These are phyloP conservation scores for Gastrolobium villosum DNA, from an alignment of 306 rosid genomes.

Conservation along the genomic window DNA sequence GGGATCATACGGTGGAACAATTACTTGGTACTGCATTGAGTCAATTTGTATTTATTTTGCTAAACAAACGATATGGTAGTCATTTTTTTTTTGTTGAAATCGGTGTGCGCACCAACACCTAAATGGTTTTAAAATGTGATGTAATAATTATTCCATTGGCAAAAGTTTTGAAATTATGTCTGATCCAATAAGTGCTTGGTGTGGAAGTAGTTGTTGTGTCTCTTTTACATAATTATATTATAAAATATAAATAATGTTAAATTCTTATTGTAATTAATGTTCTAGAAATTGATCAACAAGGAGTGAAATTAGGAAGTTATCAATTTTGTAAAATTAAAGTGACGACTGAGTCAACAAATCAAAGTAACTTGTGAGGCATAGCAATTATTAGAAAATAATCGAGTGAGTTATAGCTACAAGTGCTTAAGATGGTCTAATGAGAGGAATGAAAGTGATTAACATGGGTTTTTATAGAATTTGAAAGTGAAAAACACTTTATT, in stretches of 20 bases:
- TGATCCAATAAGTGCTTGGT: background rate
- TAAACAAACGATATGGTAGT: background rate
- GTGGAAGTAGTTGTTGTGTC: too few relatives aligned
- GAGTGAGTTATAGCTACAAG: background rate
- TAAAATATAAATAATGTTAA: too few relatives aligned
- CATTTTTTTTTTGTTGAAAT: background rate
- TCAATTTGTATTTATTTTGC: background rate
- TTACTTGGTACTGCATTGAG: constrained; percentile 4
- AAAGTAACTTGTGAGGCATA: background rate
- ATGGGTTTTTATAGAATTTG: too few relatives aligned
- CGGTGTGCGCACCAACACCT: background rate
- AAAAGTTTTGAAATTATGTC: background rate
- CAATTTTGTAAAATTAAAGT: too few relatives aligned
- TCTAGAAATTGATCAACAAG: too few relatives aligned
- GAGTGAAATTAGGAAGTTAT: too few relatives aligned
- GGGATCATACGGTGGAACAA: constrained; percentile 2
- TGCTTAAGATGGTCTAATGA: constrained; percentile 2
- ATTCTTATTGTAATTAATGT: too few relatives aligned
- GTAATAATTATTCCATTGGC: background rate
- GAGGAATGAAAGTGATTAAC: background rate
- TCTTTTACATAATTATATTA: too few relatives aligned
- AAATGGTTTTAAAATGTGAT: background rate
- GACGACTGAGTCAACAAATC: too few relatives aligned
- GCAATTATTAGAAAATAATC: background rate
- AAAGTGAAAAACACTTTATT: too few relatives aligned